Percentiles rank a stretch among this genome's conserved stretches.
Conservation (phyloP, 2,329 filamentous ascomycete genomes). For the Pezicula carpinea region DNA sequence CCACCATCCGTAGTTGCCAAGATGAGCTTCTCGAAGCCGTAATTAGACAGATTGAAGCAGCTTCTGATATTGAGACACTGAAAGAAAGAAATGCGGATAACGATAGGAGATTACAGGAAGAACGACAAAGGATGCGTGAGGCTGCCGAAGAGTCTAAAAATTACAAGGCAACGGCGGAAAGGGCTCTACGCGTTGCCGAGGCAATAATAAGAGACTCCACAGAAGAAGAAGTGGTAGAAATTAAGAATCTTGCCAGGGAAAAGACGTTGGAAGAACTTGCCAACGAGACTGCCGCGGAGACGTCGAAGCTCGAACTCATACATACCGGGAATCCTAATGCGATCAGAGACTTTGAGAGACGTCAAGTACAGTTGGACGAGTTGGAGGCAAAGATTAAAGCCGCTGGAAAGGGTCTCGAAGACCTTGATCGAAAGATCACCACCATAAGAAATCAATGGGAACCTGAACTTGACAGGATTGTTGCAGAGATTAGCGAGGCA, state of each 20-base stretch:
- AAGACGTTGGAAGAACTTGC: slow-evolving; percentile 62
- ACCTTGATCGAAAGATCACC: slow-evolving; percentile 53
- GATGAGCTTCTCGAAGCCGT: slow-evolving; percentile 64
- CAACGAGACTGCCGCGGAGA: slow-evolving; percentile 68
- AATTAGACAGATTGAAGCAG: slow-evolving; percentile 70
- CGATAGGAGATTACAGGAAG: slow-evolving; percentile 44
- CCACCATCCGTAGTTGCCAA: slow-evolving; percentile 56
- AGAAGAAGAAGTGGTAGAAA: slow-evolving; percentile 23
- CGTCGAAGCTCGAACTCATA: slow-evolving; percentile 73
- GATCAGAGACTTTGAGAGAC: slow-evolving; percentile 72
- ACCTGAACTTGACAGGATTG: slow-evolving; percentile 71
- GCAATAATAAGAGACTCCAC: slow-evolving; percentile 29
- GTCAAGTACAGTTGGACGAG: slow-evolving; percentile 64
- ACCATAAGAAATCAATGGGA: slow-evolving; percentile 74
- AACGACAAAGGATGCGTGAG: slow-evolving; percentile 34
- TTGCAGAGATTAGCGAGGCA: slow-evolving; percentile 78
- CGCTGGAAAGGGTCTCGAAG: slow-evolving; percentile 49
- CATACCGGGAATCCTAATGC: slow-evolving; percentile 72
- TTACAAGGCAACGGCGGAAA: slow-evolving; percentile 31
- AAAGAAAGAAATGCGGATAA: slow-evolving; percentile 60
- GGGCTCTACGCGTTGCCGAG: slow-evolving; percentile 36
- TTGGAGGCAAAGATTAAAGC: slow-evolving; percentile 55
- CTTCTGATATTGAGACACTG: slow-evolving; percentile 73
- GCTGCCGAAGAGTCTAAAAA: slow-evolving; percentile 36
- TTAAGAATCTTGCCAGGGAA: slow-evolving; percentile 37